These are phyloP conservation scores for Parasarocladium wereldwijsianum DNA, from an alignment of 2,329 filamentous ascomycete genomes.

Conservation along the genomic window DNA sequence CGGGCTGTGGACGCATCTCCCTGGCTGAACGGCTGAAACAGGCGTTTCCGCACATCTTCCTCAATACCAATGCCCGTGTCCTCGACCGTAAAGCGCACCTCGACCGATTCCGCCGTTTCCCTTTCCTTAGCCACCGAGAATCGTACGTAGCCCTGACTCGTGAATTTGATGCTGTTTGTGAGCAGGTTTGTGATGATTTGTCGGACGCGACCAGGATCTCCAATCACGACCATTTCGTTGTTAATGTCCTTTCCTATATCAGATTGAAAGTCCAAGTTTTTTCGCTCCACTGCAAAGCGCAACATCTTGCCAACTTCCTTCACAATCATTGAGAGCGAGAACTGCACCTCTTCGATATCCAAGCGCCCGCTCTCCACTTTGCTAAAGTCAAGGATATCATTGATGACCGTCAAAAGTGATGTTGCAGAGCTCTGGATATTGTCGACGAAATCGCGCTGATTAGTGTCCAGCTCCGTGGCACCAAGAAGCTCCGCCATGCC, in stretches of 20 bases:
- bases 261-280: conserved; percentile 58
- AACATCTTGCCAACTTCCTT: conserved; percentile 79
- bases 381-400: conserved; percentile 82
- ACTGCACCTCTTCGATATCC: conserved; percentile 70
- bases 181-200: conserved; percentile 73
- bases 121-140: conserved; percentile 49
- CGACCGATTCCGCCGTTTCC: conserved; percentile 49
- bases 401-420: conserved; percentile 73
- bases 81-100: conserved; percentile 57
- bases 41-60: conserved; percentile 54
- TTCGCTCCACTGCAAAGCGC: conserved; percentile 67
- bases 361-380: conserved; percentile 68
- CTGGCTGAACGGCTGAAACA: conserved; percentile 73
- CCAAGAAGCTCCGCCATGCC: conserved; percentile 65
- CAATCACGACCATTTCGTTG: conserved; percentile 63
- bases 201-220: conserved; percentile 69
- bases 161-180: conserved; percentile 67
- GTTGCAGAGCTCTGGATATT: conserved; percentile 71
- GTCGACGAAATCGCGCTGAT: conserved; percentile 60
- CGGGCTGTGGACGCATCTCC: conserved; percentile 68
- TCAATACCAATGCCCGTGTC: conserved; percentile 75
- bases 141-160: conserved; percentile 50
- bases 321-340: conserved; percentile 58
- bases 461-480: conserved; percentile 51
- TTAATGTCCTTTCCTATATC: conserved; percentile 49